Percentiles rank a stretch among this genome's conserved stretches.
Conservation (phyloP, 768 basidiomycete species). For the Termitomyces sp. region DNA sequence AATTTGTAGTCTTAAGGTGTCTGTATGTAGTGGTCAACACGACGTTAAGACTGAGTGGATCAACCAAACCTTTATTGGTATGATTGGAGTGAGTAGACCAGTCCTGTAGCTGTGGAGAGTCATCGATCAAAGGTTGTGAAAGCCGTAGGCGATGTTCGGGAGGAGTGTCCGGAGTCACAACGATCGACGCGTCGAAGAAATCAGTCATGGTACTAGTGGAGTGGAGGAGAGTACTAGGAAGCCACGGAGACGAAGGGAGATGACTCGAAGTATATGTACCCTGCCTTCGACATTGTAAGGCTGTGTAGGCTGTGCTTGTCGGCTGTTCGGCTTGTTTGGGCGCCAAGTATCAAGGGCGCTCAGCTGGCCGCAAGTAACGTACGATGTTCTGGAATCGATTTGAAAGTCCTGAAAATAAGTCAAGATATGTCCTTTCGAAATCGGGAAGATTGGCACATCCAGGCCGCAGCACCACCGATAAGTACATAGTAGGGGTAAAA, state of each 20-base stretch:
- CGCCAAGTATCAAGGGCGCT: not conserved
- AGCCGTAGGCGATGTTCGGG: not conserved
- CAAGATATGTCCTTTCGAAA: not conserved
- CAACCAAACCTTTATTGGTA: constrained; percentile 1
- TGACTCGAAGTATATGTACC: not conserved
- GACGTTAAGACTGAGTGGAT: not conserved
- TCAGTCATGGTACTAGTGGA: constrained; percentile 1
- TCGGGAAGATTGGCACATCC: not conserved
- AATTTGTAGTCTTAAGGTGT: not conserved
- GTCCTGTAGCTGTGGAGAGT: not conserved
- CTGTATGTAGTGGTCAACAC: not conserved
- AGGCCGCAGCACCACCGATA: not conserved
- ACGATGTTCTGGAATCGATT: not conserved
- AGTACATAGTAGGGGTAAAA: too few species aligned
- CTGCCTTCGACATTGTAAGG: not conserved
- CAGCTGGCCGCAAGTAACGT: not conserved
- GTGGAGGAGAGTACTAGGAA: not conserved
- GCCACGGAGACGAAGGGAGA: too few species aligned
- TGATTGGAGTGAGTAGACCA: constrained; percentile 1
- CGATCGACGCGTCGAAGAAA: not conserved
- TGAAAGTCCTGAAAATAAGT: not conserved
- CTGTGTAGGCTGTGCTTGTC: constrained; percentile 5
- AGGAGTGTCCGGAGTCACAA: constrained; percentile 10
- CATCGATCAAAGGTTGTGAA: not conserved
- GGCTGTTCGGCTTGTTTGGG: not conserved